Conservation (phyloP, 2,329 filamentous ascomycete genomes). For the Ascochyta pisi region DNA sequence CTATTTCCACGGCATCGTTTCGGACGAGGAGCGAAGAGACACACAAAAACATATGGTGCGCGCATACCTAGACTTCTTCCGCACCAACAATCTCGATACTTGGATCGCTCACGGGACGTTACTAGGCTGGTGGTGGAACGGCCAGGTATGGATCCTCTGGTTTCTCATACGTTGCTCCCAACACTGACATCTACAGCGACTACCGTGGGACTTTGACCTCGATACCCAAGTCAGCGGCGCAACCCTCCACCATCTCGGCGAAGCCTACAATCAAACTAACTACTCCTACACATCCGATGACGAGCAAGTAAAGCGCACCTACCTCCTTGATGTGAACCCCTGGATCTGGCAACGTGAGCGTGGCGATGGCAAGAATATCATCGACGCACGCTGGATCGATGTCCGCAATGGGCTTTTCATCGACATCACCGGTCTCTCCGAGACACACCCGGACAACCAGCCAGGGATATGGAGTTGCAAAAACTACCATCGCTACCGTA, state of each 20-base stretch:
- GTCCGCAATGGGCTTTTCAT: conserved; percentile 77
- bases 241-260: conserved; percentile 70
- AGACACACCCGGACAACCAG: conserved; percentile 64
- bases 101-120: conserved; percentile 88
- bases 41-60: conserved; percentile 73
- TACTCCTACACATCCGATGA: conserved; percentile 52
- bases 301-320: conserved; percentile 57
- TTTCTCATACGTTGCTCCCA: background rate
- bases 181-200: conserved; percentile 58
- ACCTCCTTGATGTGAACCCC: conserved; percentile 80
- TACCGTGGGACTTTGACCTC: conserved; percentile 86
- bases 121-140: conserved; percentile 90
- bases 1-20: conserved; percentile 69
- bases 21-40: conserved; percentile 70
- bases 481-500: conserved; percentile 76
- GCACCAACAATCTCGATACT: conserved; percentile 72
- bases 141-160: conserved; percentile 52
- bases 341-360: conserved; percentile 67
- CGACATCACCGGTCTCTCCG: conserved; percentile 79
- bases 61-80: conserved; percentile 74
- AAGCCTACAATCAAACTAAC: conserved; percentile 72
- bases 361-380: conserved; percentile 76
- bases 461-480: conserved; percentile 80
- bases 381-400: conserved; percentile 86
- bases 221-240: conserved; percentile 77